Evolutionary conservation across 495 filamentous ascomycete genomes (phyloP), one percentile per base, ranked within the genome.

Genomic region (Astrothelium subdiscretum): DNA sequence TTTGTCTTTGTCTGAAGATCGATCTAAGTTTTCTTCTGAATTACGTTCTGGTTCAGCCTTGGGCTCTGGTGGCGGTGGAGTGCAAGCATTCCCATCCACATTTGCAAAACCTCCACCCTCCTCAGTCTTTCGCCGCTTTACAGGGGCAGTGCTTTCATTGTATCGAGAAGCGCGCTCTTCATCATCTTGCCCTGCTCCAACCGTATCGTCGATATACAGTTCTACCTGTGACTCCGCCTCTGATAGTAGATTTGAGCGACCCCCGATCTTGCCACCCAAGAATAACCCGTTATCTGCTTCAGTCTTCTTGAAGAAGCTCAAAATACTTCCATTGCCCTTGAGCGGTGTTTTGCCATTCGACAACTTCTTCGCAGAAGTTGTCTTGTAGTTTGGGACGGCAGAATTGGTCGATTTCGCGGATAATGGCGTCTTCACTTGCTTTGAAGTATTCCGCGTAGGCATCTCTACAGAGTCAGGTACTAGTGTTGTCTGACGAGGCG

Each of bases 271-370:
- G 72, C 72, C 65, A 72, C 73, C 61, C 68, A 69, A 60, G 63
- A 79, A 66, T 68, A 75, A 64, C 27, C 57, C 70, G 27, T 64
- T 68, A 58, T 72, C 71, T 22, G 75, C 70, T 22, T 87, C 82
- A 0, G 82, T 78, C 72, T 90, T 94, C 74, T 89, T 86, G 75
- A 94, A 94, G 71, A 91, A 94, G 63, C 74, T 87, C 62, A 91
- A 70, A 57, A 96, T 95, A 65, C 85, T 95, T 12, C 76, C 78
- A 72, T 94, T 95, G 5, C 79, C 67, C 64, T 81, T 83, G 0
- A 38, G 35, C 1, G 65, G 44, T 12, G 60, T 77, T 73, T 67
- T 72, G 29, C 70, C 66, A 12, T 58, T 68, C 5, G 67, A 48
- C 57, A 67, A 69, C 31, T 59, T 40, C 27, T 66, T 64, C 15